Evolutionary conservation across 176 grass and related monocot species (phyloP), one percentile per base, ranked within the genome.

Genomic region (Oryza glaberrima): DNA sequence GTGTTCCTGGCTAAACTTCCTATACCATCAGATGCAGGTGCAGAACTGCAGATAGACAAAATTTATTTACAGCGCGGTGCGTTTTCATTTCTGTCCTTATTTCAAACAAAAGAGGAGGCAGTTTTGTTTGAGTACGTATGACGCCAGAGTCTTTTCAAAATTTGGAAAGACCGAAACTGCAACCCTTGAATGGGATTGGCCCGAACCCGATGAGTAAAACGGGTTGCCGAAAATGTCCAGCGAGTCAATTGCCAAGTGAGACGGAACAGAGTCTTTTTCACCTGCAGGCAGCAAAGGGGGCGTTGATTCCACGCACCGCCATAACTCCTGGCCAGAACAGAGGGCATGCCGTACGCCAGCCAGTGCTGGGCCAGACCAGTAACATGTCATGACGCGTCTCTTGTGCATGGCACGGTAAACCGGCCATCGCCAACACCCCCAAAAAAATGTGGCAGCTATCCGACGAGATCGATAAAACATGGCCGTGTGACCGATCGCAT

Each of bases 231-330:
- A 82, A 78, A 30, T 34, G 86, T 44, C 52, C 45, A 72, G 8
- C 19, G 16, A 63, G 80, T 67, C 43, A 73, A 56, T 60, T 17
- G 68, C 20, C 11, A 4, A 48, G 0, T 38, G 38, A 23, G 66
- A 32, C 66, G 86, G 19, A 77, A 17, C 58, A 23, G 11, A n/a
- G 45, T 56, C 69, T 8, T 83, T 88, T 79, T 84, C 81, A 73
- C 44, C 45, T 35, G 81, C 75, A 88, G 32, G 58, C 15, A 17
- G 74, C 15, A 54, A 78, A 32, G 67, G 34, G 34, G 41, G 20
- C 49, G 61, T 14, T 22, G 36, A 47, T 20, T 63, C 58, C 58
- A 63, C 9, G 13, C 28, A 17, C 43, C 6, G 13, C 4, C 28
- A 51, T 76, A 77, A 71, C 30, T 64, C 79, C 13, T 13, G 48